These are phyloP conservation scores for Plasmodium falciparum DNA, from an alignment of 169 alveolate genomes.

Conservation along the genomic window DNA sequence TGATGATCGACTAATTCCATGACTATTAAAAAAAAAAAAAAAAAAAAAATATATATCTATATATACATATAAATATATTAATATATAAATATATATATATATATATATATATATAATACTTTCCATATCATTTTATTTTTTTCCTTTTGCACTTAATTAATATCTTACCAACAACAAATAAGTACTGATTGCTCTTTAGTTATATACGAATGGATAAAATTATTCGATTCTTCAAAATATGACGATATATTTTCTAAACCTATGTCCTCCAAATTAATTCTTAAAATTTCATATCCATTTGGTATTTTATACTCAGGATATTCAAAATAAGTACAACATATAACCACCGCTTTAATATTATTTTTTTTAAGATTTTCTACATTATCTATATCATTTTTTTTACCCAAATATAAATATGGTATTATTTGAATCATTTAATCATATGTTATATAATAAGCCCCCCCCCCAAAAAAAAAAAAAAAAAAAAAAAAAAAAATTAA, in stretches of 20 bases:
- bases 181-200: constrained; percentile 72
- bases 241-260: constrained; percentile 79
- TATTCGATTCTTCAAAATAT: constrained; percentile 77
- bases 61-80: not conserved
- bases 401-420: constrained; percentile 66
- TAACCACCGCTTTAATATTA: constrained; percentile 40
- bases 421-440: constrained; percentile 66
- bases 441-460: not conserved
- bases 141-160: not conserved
- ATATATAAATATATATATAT: not conserved
- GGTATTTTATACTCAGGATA: constrained; percentile 62
- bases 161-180: constrained; percentile 78
- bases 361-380: constrained; percentile 44
- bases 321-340: constrained; percentile 70
- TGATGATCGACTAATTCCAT: constrained; percentile 80
- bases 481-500: not conserved
- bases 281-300: constrained; percentile 42
- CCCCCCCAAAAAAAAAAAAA: not conserved
- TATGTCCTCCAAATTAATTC: constrained; percentile 79
- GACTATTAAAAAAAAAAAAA: constrained; percentile 38
- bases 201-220: constrained; percentile 75
- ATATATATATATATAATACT: not conserved
- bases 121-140: not conserved
- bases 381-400: constrained; percentile 49
- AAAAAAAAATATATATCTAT: not conserved